Conservation (phyloP, 352 stramenopile genomes). For the Phytophthora macrochlamydospora region DNA sequence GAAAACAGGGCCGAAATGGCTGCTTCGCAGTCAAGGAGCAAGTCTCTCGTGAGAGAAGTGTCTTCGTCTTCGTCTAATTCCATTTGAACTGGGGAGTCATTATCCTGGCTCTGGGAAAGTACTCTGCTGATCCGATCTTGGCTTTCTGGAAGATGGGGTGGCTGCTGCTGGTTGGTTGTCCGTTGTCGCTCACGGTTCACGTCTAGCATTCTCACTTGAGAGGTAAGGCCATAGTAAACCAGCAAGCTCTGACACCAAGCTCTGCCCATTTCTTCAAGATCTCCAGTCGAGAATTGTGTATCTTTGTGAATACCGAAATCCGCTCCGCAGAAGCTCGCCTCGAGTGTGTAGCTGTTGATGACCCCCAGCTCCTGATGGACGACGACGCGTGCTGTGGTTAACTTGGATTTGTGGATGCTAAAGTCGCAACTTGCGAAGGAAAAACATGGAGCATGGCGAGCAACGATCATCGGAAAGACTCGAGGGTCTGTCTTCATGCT, state of each 20-base stretch:
- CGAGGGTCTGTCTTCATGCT: conserved; percentile 64
- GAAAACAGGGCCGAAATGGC: conserved; percentile 64
- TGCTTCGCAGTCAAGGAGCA: conserved; percentile 68
- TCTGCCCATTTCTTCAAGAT: conserved; percentile 79
- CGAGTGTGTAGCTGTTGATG: conserved; percentile 88
- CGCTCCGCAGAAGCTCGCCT: conserved; percentile 90
- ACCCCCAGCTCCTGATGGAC: conserved; percentile 88
- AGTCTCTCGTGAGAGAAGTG: conserved; percentile 26
- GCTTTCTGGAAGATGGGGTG: background rate
- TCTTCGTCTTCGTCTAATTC: conserved; percentile 25
- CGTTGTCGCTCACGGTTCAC: conserved; percentile 7
- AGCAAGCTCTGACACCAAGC: conserved; percentile 78
- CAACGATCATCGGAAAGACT: conserved; percentile 83
- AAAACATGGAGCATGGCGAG: conserved; percentile 70
- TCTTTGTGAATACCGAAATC: conserved; percentile 72
- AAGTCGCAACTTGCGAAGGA: conserved; percentile 91
- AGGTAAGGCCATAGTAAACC: conserved; percentile 70
- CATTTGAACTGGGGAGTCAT: background rate
- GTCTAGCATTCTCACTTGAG: conserved; percentile 51
- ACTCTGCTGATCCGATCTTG: conserved; percentile 1
- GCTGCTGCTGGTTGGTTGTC: conserved; percentile 2
- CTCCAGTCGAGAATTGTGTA: conserved; percentile 77
- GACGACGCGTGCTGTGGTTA: conserved; percentile 90
- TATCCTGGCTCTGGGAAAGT: background rate
- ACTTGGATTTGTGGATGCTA: conserved; percentile 89